These are phyloP conservation scores for Bryoerythrophyllum caledonicum DNA, from an alignment of 225 moss, liverwort and hornwort species.

Conservation along the genomic window DNA sequence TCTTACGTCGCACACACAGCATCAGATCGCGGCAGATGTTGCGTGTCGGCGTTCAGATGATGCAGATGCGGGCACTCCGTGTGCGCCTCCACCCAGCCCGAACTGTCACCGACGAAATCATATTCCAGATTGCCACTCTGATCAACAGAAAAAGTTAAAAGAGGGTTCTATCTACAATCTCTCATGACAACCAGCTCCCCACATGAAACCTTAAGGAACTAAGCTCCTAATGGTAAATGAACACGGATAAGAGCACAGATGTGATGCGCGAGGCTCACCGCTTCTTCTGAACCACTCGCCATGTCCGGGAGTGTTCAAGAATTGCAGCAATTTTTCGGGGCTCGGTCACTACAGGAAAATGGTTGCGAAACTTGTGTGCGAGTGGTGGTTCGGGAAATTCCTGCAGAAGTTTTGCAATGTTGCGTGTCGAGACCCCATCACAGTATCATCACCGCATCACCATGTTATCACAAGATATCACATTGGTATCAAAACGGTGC, in stretches of 20 bases:
- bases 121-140: constrained; percentile 28
- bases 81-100: constrained; percentile 63
- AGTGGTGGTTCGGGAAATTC: neutral
- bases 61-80: constrained; percentile 60
- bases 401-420: neutral
- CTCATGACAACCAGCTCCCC: neutral
- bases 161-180: neutral
- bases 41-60: constrained; percentile 31
- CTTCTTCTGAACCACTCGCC: constrained; percentile 32
- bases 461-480: neutral
- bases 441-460: neutral
- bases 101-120: constrained; percentile 35
- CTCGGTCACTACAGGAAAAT: neutral
- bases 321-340: neutral
- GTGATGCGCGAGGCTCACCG: constrained; percentile 17
- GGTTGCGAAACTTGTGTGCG: neutral
- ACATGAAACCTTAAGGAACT: constrained; percentile 12
- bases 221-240: neutral
- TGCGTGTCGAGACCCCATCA: neutral
- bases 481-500: too few species aligned
- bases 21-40: constrained; percentile 50
- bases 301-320: neutral
- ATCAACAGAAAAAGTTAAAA: neutral
- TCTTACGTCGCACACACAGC: constrained; percentile 51
- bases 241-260: neutral